Evolutionary conservation across 495 filamentous ascomycete species (phyloP).

Genomic region (Monascus purpureus): DNA sequence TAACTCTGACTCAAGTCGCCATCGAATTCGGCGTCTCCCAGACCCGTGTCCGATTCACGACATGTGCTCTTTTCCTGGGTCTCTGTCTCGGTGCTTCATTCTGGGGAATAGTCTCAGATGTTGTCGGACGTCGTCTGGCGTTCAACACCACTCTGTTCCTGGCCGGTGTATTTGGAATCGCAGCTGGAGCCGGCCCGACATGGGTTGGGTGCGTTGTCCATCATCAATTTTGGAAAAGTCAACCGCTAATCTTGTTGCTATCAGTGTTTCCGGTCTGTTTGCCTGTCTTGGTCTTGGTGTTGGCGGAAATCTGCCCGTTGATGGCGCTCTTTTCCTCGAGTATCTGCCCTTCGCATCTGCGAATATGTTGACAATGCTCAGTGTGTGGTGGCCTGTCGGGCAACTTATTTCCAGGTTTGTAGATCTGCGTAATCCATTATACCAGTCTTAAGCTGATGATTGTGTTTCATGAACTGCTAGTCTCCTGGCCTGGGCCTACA

Average conservation of each 20-base stretch:
- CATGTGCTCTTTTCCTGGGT: conserved; percentile 40
- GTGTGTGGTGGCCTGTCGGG: conserved; percentile 47
- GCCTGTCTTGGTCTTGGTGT: conserved; percentile 40
- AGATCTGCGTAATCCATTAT: conserved; percentile 7
- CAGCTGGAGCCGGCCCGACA: conserved; percentile 34
- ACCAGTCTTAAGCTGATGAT: neutral
- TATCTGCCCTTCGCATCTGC: conserved; percentile 41
- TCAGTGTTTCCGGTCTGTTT: conserved; percentile 28
- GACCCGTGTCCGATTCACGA: conserved; percentile 39
- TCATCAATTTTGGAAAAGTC: neutral
- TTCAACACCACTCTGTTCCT: conserved; percentile 46
- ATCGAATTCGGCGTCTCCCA: conserved; percentile 37
- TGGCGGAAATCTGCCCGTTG: conserved; percentile 45
- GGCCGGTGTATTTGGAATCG: conserved; percentile 40
- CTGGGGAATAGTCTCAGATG: conserved; percentile 45
- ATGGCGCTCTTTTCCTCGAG: conserved; percentile 46
- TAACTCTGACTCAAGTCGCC: conserved; percentile 37
- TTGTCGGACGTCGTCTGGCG: conserved; percentile 43
- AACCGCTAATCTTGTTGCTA: neutral
- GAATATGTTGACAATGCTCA: conserved; percentile 40
- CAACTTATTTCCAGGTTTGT: conserved; percentile 33
- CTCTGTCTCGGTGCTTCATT: conserved; percentile 44
- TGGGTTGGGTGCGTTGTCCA: conserved; percentile 32
- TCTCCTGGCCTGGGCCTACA: conserved; percentile 43
- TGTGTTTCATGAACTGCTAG: conserved; percentile 3